Base-by-base conservation (phyloP, 2,329 filamentous ascomycete genomes). In the Tothia fuscella region DNA sequence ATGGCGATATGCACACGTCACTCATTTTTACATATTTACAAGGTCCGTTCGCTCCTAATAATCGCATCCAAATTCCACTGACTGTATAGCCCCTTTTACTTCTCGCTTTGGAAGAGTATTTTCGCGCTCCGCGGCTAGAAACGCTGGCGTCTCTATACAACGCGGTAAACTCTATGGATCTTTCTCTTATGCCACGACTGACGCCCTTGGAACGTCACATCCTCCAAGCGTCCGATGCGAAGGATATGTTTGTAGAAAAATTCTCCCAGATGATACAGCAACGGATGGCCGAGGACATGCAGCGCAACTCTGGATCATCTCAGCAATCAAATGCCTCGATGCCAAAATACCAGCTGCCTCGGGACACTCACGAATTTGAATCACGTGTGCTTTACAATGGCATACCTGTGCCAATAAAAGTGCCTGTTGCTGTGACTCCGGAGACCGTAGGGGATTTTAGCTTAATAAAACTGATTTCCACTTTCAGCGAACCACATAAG, bases 1-100 rank as follows among this genome's bases (percentile, higher is more conserved):
- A 98, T 98, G 91, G 91, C 91, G 22, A 95, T 98, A 51, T 98
- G 91, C 67, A 98, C 91, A 6, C 73, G 91, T 32, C 91, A 98
- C 67, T 88, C 91, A 3, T 98, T 98, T 62, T 66, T 98, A 50
- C 91, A 98, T 63, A 98, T 98, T 49, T 98, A 98, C 68, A 98
- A 98, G 74, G 83, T 82, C 59, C 50, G 68, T 20, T 16, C 31
- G 43, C 42, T 38, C 34, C 6, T 45, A 43, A 43, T 33, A 44
- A 31, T 41, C 28, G 39, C 41, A 29, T 16, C 25, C 4, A 12
- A 26, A 19, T 20, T 21, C 36, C 24, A 30, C n/a, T 42, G 6
- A 38, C 35, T 9, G 26, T 30, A 28, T 45, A 89, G 83, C 91
- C 91, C 21, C 71, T 98, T 29, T 70, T 98, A 39, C 68, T 98